Conservation (phyloP, 768 basidiomycete genomes). For the Suillus ampliporus region DNA sequence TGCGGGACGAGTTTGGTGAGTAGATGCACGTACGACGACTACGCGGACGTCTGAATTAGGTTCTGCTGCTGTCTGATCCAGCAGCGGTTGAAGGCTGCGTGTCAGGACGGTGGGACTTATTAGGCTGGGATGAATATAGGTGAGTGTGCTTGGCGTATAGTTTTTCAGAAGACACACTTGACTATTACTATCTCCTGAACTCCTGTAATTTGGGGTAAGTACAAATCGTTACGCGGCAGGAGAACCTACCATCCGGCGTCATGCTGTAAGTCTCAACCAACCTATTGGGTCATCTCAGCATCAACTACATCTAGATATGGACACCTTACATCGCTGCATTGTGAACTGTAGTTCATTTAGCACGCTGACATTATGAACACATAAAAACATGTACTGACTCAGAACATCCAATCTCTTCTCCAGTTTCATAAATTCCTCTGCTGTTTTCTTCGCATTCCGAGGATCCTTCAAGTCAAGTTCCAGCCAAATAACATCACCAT, state of each 20-base stretch:
- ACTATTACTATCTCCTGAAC: slow-evolving; percentile 45
- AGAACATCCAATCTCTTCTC: slow-evolving; percentile 62
- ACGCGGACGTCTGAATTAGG: slow-evolving; percentile 63
- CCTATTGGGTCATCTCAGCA: slow-evolving; percentile 21
- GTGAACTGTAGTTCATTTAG: slow-evolving; percentile 46
- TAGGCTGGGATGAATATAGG: slow-evolving; percentile 39
- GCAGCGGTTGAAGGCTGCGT: slow-evolving; percentile 54
- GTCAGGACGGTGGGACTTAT: slow-evolving; percentile 64
- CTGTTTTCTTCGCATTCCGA: slow-evolving; percentile 50
- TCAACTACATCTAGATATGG: neutral
- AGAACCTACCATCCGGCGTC: slow-evolving; percentile 33
- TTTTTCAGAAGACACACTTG: slow-evolving; percentile 42
- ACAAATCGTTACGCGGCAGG: no score
- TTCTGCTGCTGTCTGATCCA: slow-evolving; percentile 53
- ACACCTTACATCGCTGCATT: slow-evolving; percentile 56
- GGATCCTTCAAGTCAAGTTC: slow-evolving; percentile 59
- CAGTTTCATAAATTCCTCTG: slow-evolving; percentile 51
- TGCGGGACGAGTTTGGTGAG: slow-evolving; percentile 9
- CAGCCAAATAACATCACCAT: slow-evolving; percentile 54
- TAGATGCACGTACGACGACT: slow-evolving; percentile 50
- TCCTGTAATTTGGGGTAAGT: slow-evolving; percentile 32
- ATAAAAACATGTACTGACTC: slow-evolving; percentile 38
- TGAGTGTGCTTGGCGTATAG: neutral
- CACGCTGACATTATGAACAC: neutral
- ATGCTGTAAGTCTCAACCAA: slow-evolving; percentile 24